Evolutionary conservation across 148 eudicot species (phyloP).

Genomic region (Cornus florida): DNA sequence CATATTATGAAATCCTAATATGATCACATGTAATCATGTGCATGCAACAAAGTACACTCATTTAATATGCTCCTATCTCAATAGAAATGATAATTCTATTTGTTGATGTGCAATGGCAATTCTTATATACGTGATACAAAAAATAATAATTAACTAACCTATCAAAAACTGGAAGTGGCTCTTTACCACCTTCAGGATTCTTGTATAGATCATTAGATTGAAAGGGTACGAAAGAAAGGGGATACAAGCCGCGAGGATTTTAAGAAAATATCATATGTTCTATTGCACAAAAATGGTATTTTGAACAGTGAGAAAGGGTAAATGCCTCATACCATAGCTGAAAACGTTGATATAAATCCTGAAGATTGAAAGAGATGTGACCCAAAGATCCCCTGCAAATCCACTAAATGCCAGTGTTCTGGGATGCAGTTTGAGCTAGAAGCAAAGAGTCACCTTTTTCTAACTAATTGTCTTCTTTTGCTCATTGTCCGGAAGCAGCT

Average conservation of each 20-base stretch:
- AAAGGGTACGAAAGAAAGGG: background rate
- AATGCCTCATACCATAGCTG: background rate
- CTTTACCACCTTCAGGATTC: background rate
- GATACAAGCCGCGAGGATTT: background rate
- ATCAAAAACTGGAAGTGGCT: background rate
- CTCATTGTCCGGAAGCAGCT: background rate
- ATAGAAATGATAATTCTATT: background rate
- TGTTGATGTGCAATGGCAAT: background rate
- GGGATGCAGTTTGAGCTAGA: background rate
- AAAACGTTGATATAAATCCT: background rate
- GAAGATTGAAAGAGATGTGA: background rate
- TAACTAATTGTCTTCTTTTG: background rate
- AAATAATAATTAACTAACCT: background rate
- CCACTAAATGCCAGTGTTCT: background rate
- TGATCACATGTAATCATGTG: background rate
- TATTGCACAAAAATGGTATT: background rate
- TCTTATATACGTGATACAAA: background rate
- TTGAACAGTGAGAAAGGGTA: background rate
- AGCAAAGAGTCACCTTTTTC: background rate
- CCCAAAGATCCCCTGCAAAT: background rate
- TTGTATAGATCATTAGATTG: background rate
- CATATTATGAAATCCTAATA: background rate
- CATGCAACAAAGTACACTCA: background rate
- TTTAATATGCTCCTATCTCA: background rate
- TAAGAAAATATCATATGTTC: background rate